These are phyloP conservation scores for Colletotrichum sansevieriae DNA, from an alignment of 2,329 filamentous ascomycete species.

Conservation along the genomic window DNA sequence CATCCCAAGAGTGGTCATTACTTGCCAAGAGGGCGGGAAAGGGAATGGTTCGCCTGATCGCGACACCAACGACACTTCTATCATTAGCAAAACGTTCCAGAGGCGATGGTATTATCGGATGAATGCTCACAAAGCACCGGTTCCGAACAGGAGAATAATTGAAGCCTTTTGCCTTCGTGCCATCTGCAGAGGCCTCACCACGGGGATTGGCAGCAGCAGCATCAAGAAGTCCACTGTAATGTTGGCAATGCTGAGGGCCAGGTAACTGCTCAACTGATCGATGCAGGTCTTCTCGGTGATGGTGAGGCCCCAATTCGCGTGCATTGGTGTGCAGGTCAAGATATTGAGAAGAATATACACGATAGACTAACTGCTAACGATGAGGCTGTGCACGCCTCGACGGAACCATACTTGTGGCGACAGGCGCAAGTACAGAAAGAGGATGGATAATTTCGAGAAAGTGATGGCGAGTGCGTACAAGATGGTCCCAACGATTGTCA, in stretches of 20 bases:
- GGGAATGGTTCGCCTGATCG: constrained; percentile 47
- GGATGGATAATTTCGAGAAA: constrained; percentile 34
- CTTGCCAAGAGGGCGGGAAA: constrained; percentile 45
- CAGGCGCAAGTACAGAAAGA: constrained; percentile 35
- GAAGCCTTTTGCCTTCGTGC: constrained; percentile 30
- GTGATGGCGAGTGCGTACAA: constrained; percentile 31
- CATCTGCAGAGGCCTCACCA: constrained; percentile 28
- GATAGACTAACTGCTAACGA: constrained; percentile 50
- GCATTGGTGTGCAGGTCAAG: constrained; percentile 14
- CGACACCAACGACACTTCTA: constrained; percentile 46
- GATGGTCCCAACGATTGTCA: constrained; percentile 9
- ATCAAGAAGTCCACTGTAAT: constrained; percentile 34
- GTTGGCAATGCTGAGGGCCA: constrained; percentile 31
- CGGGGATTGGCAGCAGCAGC: constrained; percentile 21
- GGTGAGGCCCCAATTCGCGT: constrained; percentile 15
- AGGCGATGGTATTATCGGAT: not conserved
- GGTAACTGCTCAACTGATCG: constrained; percentile 18
- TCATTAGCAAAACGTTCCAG: constrained; percentile 16
- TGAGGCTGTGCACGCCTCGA: constrained; percentile 46
- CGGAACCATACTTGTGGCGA: constrained; percentile 20
- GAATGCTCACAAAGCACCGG: constrained; percentile 19
- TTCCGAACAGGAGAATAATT: constrained; percentile 27
- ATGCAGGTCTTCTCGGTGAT: constrained; percentile 11
- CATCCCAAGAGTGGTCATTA: constrained; percentile 46
- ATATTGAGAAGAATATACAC: constrained; percentile 39